phyloP scores from a whole-genome alignment of 495 filamentous ascomycete genomes.

The Aspergillus avenaceus region DNA sequence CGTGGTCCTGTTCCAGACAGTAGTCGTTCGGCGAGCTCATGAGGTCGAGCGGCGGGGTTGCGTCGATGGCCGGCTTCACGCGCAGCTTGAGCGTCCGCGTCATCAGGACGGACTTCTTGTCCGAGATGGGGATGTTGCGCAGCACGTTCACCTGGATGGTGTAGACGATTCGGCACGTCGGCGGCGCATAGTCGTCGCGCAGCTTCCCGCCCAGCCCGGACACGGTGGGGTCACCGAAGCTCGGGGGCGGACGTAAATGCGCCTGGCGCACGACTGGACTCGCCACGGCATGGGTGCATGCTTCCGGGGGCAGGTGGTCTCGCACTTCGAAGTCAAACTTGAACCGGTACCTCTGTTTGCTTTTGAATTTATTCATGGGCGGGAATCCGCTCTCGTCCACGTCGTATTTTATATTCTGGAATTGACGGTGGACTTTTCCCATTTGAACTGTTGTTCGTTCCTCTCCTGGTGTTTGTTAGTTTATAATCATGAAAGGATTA shows the following conservation, averaged over 20 bases:
- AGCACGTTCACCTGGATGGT: constrained; percentile 50
- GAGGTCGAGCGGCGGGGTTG: constrained; percentile 62
- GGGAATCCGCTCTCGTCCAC: constrained; percentile 57
- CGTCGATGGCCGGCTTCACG: constrained; percentile 59
- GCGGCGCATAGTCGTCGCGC: constrained; percentile 64
- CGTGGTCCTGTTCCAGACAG: constrained; percentile 58
- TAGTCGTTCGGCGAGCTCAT: constrained; percentile 51
- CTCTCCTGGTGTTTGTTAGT: constrained; percentile 8
- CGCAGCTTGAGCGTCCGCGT: constrained; percentile 44
- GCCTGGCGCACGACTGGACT: constrained; percentile 49
- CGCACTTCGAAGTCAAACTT: constrained; percentile 76
- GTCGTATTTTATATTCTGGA: constrained; percentile 65
- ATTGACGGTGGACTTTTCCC: constrained; percentile 22
- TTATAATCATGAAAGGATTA: background rate
- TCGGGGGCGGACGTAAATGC: constrained; percentile 68
- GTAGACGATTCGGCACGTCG: constrained; percentile 64
- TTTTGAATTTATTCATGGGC: constrained; percentile 51
- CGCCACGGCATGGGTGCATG: constrained; percentile 41
- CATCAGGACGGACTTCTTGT: constrained; percentile 20
- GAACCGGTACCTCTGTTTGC: constrained; percentile 54
- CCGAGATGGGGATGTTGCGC: constrained; percentile 50
- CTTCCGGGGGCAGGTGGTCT: constrained; percentile 52
- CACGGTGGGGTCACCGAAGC: constrained; percentile 50
- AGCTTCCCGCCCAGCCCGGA: constrained; percentile 27
- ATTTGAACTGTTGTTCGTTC: constrained; percentile 10